Percentiles rank a stretch among this genome's conserved stretches.
phyloP scores from a whole-genome alignment of 495 filamentous ascomycete genomes.

The Xylaria scruposa region DNA sequence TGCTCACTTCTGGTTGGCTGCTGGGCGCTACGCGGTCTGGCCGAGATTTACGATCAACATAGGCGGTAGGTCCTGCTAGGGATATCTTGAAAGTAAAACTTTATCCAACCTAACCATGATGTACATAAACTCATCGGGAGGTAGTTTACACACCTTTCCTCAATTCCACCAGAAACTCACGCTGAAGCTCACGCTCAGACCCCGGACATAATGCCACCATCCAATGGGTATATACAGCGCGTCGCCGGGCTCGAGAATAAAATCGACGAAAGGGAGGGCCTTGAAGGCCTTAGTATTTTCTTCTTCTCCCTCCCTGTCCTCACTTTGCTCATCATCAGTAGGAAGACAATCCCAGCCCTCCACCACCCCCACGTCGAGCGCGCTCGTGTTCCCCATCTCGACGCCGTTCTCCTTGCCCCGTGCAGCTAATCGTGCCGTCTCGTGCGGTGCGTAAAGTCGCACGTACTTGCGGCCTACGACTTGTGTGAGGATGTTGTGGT shows the following conservation, averaged over 20 bases:
- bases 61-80: no score
- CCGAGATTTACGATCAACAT: no score
- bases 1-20: no score
- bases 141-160: no score
- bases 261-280: slow-evolving; percentile 73
- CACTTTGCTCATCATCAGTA: slow-evolving; percentile 3
- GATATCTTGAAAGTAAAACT: no score
- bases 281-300: slow-evolving; percentile 54
- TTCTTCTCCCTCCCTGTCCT: slow-evolving; percentile 18
- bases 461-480: slow-evolving; percentile 93
- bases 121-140: no score
- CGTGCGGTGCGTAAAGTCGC: slow-evolving; percentile 75
- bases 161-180: slow-evolving; percentile 99
- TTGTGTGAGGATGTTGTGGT: slow-evolving; percentile 91
- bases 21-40: no score
- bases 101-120: no score
- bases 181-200: slow-evolving; percentile 85
- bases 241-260: slow-evolving; percentile 79
- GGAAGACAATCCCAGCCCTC: slow-evolving; percentile 56
- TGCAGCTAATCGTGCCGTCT: slow-evolving; percentile 67
- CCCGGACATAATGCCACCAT: slow-evolving; percentile 98
- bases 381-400: slow-evolving; percentile 91
- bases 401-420: slow-evolving; percentile 71
- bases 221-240: slow-evolving; percentile 90
- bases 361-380: slow-evolving; percentile 71